Conservation (phyloP, 2,329 filamentous ascomycete genomes). For the Colletotrichum sidae region DNA sequence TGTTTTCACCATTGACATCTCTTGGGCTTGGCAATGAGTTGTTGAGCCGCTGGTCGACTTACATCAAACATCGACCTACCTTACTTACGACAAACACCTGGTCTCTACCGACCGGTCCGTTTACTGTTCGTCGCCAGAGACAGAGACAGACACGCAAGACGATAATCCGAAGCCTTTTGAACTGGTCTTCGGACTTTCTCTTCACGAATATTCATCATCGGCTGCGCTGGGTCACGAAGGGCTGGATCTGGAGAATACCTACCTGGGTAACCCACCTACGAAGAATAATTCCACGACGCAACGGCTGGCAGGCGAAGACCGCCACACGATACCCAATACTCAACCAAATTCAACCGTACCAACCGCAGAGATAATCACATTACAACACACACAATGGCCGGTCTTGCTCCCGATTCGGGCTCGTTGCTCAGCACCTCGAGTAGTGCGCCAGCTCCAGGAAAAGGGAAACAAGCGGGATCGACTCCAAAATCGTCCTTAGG, state of each 20-base stretch:
- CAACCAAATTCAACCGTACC: background rate
- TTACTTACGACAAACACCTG: background rate
- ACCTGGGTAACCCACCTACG: background rate
- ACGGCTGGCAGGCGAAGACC: background rate
- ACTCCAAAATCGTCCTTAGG: constrained; percentile 20
- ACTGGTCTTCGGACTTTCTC: too few species aligned
- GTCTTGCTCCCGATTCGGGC: constrained; percentile 13
- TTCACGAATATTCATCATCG: background rate
- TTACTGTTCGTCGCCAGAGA: too few species aligned
- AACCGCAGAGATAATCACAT: constrained; percentile 1
- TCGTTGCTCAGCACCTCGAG: background rate
- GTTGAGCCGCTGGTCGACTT: constrained; percentile 36
- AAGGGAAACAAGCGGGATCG: constrained; percentile 4
- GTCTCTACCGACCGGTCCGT: constrained; percentile 5
- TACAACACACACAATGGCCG: constrained; percentile 27
- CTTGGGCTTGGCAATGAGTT: constrained; percentile 18
- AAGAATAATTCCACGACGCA: constrained; percentile 21
- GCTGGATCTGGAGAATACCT: background rate
- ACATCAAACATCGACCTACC: constrained; percentile 20
- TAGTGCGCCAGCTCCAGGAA: constrained; percentile 14
- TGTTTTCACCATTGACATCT: constrained; percentile 26
- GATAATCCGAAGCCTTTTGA: too few species aligned
- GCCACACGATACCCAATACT: background rate
- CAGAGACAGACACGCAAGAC: too few species aligned
- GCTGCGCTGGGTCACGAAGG: background rate